A percentile compares a stretch with the other conserved stretches of the same genome.
Evolutionary conservation across 1,284 basidiomycete genomes (phyloP).

Genomic region (Naganishia sp.): DNA sequence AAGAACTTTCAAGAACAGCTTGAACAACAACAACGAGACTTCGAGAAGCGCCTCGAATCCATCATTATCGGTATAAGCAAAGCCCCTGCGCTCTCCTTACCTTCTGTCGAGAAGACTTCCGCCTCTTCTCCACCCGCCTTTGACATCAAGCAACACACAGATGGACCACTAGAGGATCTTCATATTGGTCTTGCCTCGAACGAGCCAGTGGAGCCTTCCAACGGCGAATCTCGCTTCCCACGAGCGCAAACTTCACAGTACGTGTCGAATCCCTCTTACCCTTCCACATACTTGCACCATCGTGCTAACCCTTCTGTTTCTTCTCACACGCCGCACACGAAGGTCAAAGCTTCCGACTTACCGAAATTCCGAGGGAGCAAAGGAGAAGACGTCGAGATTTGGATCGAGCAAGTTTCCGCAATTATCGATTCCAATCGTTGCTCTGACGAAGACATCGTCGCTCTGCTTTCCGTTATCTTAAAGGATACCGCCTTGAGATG

Average conservation of each 20-base stretch:
- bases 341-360: slow-evolving; percentile 20
- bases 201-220: background rate
- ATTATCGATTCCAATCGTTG: slow-evolving; percentile 11
- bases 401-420: slow-evolving; percentile 13
- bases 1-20: background rate
- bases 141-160: background rate
- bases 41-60: background rate
- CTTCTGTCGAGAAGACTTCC: background rate
- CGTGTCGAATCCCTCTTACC: background rate
- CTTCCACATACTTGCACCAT: background rate
- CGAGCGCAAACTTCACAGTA: background rate
- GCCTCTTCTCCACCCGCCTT: background rate
- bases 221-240: background rate
- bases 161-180: background rate
- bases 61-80: background rate
- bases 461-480: slow-evolving; percentile 9
- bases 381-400: slow-evolving; percentile 18
- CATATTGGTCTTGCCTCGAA: background rate
- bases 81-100: background rate
- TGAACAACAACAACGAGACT: background rate
- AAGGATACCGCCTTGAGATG: slow-evolving; percentile 10
- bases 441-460: slow-evolving; percentile 4
- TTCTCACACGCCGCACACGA: background rate
- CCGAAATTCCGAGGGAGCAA: slow-evolving; percentile 15
- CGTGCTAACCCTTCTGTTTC: background rate